Base-by-base conservation (phyloP, 2,329 filamentous ascomycete genomes). In the Botryosphaeria dothidea region DNA sequence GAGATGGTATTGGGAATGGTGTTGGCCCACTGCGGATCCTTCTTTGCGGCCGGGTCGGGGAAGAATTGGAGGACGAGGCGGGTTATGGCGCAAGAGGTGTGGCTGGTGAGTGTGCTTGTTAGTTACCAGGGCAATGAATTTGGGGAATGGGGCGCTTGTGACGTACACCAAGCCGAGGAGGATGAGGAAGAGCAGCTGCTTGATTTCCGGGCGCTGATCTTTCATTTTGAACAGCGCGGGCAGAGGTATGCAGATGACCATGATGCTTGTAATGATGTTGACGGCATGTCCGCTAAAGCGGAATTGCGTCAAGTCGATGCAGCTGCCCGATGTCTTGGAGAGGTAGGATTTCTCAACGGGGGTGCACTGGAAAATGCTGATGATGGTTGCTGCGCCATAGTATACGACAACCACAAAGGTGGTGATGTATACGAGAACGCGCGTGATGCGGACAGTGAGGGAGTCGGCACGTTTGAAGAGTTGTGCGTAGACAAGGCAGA, bases 221-320 rank as follows among this genome's bases (percentile, higher is more conserved):
- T 58, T 58, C 54, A 58, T 58, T 36, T 58, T 43, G 38, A 58
- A 29, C 1, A 58, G 54, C 9, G 54, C 54, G 8, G 54, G 54
- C 23, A 58, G 54, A 34, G 54, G 54, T 36, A 58, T 58, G 23
- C 36, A 43, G 23, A 58, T 58, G 23, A 58, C 54, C 54, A 58
- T 58, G 25, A 58, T 21, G 54, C 54, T 58, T 15, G 54, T 58
- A 23, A 45, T 45, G 54, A 58, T 58, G 38, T 58, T 58, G 54
- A 58, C 54, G n/a, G 54, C 54, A 17, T 58, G 54, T 1, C 54
- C 54, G 54, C 54, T 45, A 23, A 58, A 58, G 5, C 54, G 36
- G 54, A 58, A 58, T 9, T 43, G 38, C 25, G 38, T 45, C n/a
- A 58, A 36, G 17, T 58, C 54, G 38, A 58, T 58, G 54, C 54